Evolutionary conservation across 352 stramenopile species (phyloP), one percentile per base, ranked within the genome.

Genomic region (Phytophthora quininea): DNA sequence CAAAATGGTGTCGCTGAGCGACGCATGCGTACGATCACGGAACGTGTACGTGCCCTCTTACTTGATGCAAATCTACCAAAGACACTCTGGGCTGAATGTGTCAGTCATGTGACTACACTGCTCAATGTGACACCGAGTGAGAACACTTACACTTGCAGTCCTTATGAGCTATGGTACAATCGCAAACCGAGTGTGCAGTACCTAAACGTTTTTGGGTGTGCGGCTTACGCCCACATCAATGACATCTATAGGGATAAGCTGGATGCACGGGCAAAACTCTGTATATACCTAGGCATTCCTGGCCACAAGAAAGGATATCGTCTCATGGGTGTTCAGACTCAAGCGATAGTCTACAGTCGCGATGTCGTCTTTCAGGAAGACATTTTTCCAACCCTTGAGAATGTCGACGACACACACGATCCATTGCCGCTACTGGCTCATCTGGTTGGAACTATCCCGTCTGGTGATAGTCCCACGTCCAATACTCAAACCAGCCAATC

Each of bases 1-100:
- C 49, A 67, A 19, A 67, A 67, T 27, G 59, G 50, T 9, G 38
- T 59, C 35, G 59, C 59, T 47, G 59, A 59, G 24, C 50, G 59
- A 32, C 50, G 50, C 14, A 67, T 67, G 59, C 46, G 57, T 10
- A 64, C 49, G n/a, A 15, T 64, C 11, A 32, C 58, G 29, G 55
- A 62, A 15, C 31, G 38, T 32, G 45, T 40, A 15, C 55, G 55
- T 11, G 42, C 43, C 7, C 42, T 62, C 29, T 42, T 62, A 10
- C 40, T 54, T 6, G 55, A 62, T 46, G 55, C 32, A 14, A 52
- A 62, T 14, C 54, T 52, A n/a, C 54, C 54, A 4, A 32, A 42
- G 40, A 4, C 6, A n/a, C 15, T 47, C 10, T 47, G 40, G 40
- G 40, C 40, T 14, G 40, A 47, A 24, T 47, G 12, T 47, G 40